Base-by-base conservation (phyloP, 495 filamentous ascomycete genomes). In the Podospora tetraspora region DNA sequence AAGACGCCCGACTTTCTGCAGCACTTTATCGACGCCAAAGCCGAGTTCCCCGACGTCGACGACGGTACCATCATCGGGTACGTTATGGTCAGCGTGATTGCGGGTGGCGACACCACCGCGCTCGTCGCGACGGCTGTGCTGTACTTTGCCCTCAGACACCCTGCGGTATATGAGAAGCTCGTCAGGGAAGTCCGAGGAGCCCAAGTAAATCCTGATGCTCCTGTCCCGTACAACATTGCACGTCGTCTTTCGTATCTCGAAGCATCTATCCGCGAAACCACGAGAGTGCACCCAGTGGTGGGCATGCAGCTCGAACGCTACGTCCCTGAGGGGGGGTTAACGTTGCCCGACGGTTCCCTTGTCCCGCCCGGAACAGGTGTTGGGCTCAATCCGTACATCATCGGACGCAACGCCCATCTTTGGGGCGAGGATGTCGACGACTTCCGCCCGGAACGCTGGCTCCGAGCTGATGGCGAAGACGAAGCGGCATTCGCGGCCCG, bases 241-340 rank as follows among this genome's bases (percentile, higher is more conserved):
- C 68, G 71, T 1, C 32, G 57, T 25, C 56, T 91, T 11, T 84
- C 82, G 1, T 92, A 90, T 67, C 81, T 91, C 12, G 84, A 87
- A 57, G 87, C 89, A 1, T 83, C 86, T 19, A 83, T 92, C 65
- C 86, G 89, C 68, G 90, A 92, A 74, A 80, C 81, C 0, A 78
- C 91, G 72, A 83, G 89, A 1, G 62, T 90, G 1, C 83, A 89
- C 71, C 84, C 89, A 0, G 82, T 83, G 0, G 78, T 83, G 0
- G 81, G 83, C 0, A 77, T 88, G 13, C 76, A 82, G 1, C 77
- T 90, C 19, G 84, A 87, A 68, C 83, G 88, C 1, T 74, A 86
- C 56, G 86, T 90, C 0, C 88, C 85, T 1, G 68, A 74, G 12
- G 80, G 80, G 8, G 89, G 88, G 12, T 74, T 83, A 10, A 73